Evolutionary conservation across 129 eudicot species (phyloP).

Genomic region (Gnaphalium uliginosum): DNA sequence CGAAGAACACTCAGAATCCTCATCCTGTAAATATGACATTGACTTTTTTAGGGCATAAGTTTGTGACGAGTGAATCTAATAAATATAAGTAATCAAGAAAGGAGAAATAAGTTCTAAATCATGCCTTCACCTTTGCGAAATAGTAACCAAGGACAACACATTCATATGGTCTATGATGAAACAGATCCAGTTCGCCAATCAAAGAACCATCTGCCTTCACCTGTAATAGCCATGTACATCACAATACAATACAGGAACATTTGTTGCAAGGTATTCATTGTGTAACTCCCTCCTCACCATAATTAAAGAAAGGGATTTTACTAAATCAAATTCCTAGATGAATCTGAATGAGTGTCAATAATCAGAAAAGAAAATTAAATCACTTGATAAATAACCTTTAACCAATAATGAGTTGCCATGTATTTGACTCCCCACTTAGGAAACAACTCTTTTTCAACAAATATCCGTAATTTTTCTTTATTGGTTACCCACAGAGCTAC

Average conservation of each 20-base stretch:
- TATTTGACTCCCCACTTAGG: conserved; percentile 89
- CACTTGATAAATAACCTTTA: conserved; percentile 54
- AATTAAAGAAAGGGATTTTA: neutral
- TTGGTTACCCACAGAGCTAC: conserved; percentile 96
- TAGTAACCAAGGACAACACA: conserved; percentile 82
- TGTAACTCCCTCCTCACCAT: neutral
- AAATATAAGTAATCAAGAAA: neutral
- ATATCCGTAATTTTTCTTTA: conserved; percentile 78
- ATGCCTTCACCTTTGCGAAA: conserved; percentile 43
- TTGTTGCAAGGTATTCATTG: neutral
- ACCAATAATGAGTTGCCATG: conserved; percentile 77
- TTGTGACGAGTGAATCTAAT: neutral
- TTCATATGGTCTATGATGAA: conserved; percentile 96
- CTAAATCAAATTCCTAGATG: neutral
- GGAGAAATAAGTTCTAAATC: neutral
- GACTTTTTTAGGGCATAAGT: neutral
- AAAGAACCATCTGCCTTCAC: conserved; percentile 85
- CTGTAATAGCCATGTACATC: conserved; percentile 38
- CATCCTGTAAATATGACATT: conserved; percentile 41
- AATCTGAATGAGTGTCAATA: neutral
- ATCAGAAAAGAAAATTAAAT: neutral
- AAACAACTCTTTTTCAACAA: conserved; percentile 80
- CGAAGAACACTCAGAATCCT: conserved; percentile 38
- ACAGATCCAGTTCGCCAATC: conserved; percentile 83
- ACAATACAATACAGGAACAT: neutral